Base-by-base conservation (phyloP, 1,139 yeast species). In the Hyphopichia fennica region DNA sequence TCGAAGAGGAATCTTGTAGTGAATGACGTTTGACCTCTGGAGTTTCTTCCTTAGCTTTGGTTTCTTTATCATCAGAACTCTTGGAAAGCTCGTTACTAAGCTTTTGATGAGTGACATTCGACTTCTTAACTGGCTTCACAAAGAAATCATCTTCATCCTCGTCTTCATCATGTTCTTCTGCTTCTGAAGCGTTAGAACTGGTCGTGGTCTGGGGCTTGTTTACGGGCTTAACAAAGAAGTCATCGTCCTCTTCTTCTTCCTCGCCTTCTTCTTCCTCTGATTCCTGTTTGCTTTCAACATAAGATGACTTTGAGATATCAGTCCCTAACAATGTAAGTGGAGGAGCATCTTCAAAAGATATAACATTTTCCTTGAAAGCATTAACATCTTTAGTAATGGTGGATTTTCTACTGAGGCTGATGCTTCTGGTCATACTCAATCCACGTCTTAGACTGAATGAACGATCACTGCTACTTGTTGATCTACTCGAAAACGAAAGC, bases 301-400 rank as follows among this genome's bases (percentile, higher is more conserved):
- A 67, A 16, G 65, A 72, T 22, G 65, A 72, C 37, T 70, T 76
- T 3, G 15, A 15, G 14, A 11, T n/a, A 31, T 31, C 22, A 31
- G 34, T 6, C 27, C 16, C n/a, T n/a, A n/a, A n/a, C 13, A n/a
- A 18, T 11, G 67, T 72, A 6, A 77, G 81, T 5, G 60, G 69
- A 0, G 95, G 91, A 1, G 82, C 90, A 47, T 77, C 82, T n/a
- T 77, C 87, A 63, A 91, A 91, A 1, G 82, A 77, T 17, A 88
- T 75, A 10, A 72, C 77, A 51, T 84, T 84, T 49, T 87, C 95
- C 25, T 72, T 75, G 61, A 84, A 84, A 14, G 82, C 76, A 49
- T 80, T 85, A 7, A 43, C 48, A 14, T 53, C 57, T 31, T 49
- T 48, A n/a, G 60, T 50, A 38, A 56, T 45, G 34, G 56, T 50